Base-by-base conservation (phyloP, 2,329 filamentous ascomycete genomes). In the Neophaeococcomyces aloes region DNA sequence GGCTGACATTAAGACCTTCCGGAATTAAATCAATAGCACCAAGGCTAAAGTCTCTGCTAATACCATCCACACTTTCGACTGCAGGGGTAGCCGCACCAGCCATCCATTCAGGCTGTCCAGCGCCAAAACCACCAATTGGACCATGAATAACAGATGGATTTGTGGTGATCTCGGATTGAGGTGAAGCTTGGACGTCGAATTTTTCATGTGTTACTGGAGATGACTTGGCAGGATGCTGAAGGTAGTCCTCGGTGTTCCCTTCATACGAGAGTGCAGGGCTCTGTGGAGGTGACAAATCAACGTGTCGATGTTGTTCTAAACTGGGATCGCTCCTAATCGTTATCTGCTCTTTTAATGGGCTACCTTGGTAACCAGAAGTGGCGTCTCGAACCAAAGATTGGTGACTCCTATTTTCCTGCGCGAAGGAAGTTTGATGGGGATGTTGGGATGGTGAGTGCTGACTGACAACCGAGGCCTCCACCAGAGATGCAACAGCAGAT, bases 401-500 rank as follows among this genome's bases (percentile, higher is more conserved):
- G 21, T 15, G 31, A 56, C 7, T 64, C 73, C 19, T 74, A 70
- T 49, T 72, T 68, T 14, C 45, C 15, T 53, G 49, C 53, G 58
- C 21, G 11, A 48, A 44, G 10, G 51, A 51, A 25, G 44, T 31
- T n/a, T 41, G 35, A 13, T 45, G 38, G 19, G 44, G 44, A 58
- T 65, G 68, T 18, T 66, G 65, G 25, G 68, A 70, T 10, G 77
- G 80, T 14, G 37, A 32, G 7, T 69, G 71, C 11, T 65, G 67
- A 2, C 78, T 88, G 42, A 94, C 59, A 10, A 81, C 75, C 2
- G 86, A 93, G 0, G 86, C 89, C 14, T 87, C 86, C 54, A 91
- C 82, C 5, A 96, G 69, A 13, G 88, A 95, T 6, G 89, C 89
- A 8, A 96, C 88, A 7, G 83, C 84, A 11, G 88, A 95, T 62